phyloP scores from a whole-genome alignment of 768 basidiomycete species.

The Antrodiella citrinella region DNA sequence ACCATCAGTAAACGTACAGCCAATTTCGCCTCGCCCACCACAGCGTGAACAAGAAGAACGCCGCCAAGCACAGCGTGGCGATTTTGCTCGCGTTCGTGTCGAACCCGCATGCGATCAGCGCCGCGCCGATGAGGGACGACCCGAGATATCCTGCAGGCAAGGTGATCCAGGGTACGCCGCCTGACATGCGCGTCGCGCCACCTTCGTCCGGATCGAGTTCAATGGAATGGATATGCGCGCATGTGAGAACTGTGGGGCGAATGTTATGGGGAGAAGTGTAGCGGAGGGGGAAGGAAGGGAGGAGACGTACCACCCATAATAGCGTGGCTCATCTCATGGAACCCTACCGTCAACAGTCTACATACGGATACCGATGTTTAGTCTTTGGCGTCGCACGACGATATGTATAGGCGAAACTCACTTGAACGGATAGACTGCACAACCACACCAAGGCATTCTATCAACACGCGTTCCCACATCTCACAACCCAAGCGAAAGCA shows the following conservation, averaged over 20 bases:
- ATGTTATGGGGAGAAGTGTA: background rate
- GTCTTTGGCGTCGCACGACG: background rate
- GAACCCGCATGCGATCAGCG: slow-evolving; percentile 82
- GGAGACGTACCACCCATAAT: slow-evolving; percentile 41
- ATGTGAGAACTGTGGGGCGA: slow-evolving; percentile 49
- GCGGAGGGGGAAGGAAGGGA: background rate
- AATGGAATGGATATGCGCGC: slow-evolving; percentile 79
- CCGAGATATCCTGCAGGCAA: slow-evolving; percentile 84
- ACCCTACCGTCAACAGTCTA: slow-evolving; percentile 79
- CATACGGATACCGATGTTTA: slow-evolving; percentile 4
- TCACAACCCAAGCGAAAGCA: background rate
- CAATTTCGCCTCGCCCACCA: slow-evolving; percentile 81
- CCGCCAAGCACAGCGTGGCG: slow-evolving; percentile 71
- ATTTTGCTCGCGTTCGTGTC: slow-evolving; percentile 85
- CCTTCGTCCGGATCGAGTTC: slow-evolving; percentile 89
- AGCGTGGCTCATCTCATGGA: slow-evolving; percentile 93
- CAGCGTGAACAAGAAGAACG: slow-evolving; percentile 79
- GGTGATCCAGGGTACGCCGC: slow-evolving; percentile 75
- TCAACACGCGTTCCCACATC: background rate
- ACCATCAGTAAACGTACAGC: slow-evolving; percentile 46
- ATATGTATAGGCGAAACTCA: slow-evolving; percentile 37
- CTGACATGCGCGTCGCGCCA: slow-evolving; percentile 80
- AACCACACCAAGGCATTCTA: no score
- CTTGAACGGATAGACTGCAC: slow-evolving; percentile 92
- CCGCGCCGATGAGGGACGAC: slow-evolving; percentile 79